Percentiles rank a stretch among this genome's conserved stretches.
phyloP scores from a whole-genome alignment of 2,329 filamentous ascomycete species.

The Nothopassalora personata region DNA sequence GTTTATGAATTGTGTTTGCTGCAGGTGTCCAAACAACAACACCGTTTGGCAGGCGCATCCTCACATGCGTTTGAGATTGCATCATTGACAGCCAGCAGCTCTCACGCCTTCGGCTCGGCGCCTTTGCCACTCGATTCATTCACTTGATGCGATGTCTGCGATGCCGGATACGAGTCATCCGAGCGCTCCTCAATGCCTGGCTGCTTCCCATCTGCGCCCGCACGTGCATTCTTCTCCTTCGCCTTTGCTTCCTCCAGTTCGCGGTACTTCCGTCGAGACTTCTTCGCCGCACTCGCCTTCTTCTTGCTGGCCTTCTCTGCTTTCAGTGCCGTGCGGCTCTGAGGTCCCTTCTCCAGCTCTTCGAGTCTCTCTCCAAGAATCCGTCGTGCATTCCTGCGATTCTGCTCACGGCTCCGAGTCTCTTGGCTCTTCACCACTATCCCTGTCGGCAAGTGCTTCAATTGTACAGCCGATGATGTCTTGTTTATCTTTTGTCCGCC shows the following conservation, averaged over 20 bases:
- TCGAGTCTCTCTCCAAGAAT: constrained; percentile 76
- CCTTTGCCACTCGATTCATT: neutral
- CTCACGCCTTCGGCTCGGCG: neutral
- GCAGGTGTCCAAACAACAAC: neutral
- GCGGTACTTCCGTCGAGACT: constrained; percentile 73
- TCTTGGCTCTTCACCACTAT: constrained; percentile 92
- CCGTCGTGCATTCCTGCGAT: constrained; percentile 75
- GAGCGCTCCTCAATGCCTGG: neutral
- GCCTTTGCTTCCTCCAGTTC: constrained; percentile 51
- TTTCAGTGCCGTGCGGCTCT: constrained; percentile 62
- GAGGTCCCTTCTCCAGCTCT: constrained; percentile 63
- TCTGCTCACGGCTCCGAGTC: constrained; percentile 79
- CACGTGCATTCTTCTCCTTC: constrained; percentile 9
- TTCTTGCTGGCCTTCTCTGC: constrained; percentile 58
- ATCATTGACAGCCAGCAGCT: neutral
- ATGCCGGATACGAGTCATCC: neutral
- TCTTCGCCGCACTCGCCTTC: constrained; percentile 73
- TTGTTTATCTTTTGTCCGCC: constrained; percentile 99
- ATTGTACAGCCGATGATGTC: constrained; percentile 88
- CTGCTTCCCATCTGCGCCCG: neutral
- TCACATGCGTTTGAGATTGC: neutral
- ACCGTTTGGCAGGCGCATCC: neutral
- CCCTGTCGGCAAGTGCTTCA: constrained; percentile 84
- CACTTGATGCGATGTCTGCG: neutral
- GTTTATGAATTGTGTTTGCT: too few relatives aligned